Conservation (phyloP, 2,329 filamentous ascomycete species). For the Chrysoporthe cubensis region DNA sequence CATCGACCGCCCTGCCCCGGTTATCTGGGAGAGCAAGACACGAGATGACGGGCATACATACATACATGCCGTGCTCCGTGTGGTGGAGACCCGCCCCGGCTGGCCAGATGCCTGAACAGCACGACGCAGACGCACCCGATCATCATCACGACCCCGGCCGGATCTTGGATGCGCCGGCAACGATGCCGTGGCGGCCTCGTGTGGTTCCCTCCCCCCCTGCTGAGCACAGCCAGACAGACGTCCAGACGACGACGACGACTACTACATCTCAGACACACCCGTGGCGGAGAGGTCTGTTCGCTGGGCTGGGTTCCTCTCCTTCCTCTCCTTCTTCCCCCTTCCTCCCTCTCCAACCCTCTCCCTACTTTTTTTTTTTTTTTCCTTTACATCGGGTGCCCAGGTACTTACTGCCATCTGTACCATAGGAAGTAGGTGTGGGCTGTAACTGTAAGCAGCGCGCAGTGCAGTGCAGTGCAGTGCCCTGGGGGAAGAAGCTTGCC, state of each 20-base stretch:
- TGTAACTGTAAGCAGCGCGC: background rate
- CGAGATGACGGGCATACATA: background rate
- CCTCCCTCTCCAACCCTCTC: background rate
- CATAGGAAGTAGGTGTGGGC: background rate
- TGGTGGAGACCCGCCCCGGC: background rate
- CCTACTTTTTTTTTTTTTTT: background rate
- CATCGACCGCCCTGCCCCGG: background rate
- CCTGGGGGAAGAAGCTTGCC: background rate
- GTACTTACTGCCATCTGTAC: background rate
- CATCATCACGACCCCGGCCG: too few relatives aligned
- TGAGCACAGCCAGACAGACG: too few relatives aligned
- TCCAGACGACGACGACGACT: too few relatives aligned
- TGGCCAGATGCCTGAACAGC: conserved; percentile 1
- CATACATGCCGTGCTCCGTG: background rate
- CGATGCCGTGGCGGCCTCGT: background rate
- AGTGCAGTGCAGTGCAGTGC: too few relatives aligned
- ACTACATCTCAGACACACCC: too few relatives aligned
- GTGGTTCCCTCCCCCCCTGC: background rate
- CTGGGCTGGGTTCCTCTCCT: background rate
- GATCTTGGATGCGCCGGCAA: too few relatives aligned
- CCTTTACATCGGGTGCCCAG: background rate
- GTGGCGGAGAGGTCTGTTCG: too few relatives aligned
- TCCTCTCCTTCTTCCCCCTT: background rate
- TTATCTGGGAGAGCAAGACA: background rate
- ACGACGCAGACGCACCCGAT: background rate